These are phyloP conservation scores for Diplogelasinospora grovesii DNA, from an alignment of 495 filamentous ascomycete species.

Conservation along the genomic window DNA sequence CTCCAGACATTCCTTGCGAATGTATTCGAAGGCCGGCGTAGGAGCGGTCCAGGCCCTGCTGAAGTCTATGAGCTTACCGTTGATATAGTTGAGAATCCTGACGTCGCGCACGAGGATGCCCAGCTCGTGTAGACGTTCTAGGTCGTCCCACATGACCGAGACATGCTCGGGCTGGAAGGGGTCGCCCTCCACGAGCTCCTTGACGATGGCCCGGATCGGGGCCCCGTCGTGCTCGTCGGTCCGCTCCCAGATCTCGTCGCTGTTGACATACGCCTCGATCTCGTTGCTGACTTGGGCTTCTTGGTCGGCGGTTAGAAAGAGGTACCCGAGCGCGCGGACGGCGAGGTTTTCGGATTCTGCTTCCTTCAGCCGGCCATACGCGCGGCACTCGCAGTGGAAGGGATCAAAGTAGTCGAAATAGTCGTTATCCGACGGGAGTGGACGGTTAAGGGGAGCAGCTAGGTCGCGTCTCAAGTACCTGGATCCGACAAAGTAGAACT, in stretches of 20 bases:
- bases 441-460: neutral
- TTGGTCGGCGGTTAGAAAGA: constrained; percentile 7
- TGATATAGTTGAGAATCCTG: constrained; percentile 8
- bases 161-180: neutral
- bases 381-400: constrained; percentile 14
- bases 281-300: constrained; percentile 3
- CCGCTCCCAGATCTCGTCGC: constrained; percentile 4
- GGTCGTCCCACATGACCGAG: constrained; percentile 3
- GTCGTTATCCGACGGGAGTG: constrained; percentile 1
- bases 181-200: constrained; percentile 1
- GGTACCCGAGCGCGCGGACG: constrained; percentile 10
- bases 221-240: constrained; percentile 1
- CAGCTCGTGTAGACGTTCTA: constrained; percentile 6
- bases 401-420: constrained; percentile 8
- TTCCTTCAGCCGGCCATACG: constrained; percentile 13
- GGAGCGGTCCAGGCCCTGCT: constrained; percentile 14
- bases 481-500: neutral
- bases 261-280: neutral
- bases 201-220: constrained; percentile 14
- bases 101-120: constrained; percentile 14
- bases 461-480: neutral
- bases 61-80: constrained; percentile 14
- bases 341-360: constrained; percentile 7
- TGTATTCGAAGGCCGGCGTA: no score
- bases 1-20: no score